phyloP scores from a whole-genome alignment of 305 asterid species.

The Ilex paraguariensis region DNA sequence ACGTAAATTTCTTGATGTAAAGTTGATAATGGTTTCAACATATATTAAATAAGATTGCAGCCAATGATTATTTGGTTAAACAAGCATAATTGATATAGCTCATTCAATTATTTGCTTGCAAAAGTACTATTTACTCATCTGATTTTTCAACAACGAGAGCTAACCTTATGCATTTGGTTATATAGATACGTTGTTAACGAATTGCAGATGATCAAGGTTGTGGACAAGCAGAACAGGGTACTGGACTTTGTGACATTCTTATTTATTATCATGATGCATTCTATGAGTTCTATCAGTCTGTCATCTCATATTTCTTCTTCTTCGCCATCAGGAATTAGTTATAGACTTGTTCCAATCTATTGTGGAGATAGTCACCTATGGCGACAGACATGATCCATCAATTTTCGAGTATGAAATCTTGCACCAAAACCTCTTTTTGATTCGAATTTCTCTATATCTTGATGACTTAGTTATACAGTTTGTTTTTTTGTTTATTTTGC shows the following conservation, averaged over 20 bases:
- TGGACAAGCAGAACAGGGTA: constrained; percentile 18
- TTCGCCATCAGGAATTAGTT: constrained; percentile 13
- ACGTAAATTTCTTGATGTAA: no score
- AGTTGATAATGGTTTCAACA: no score
- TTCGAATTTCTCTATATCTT: background rate
- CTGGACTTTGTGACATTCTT: background rate
- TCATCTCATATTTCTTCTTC: background rate
- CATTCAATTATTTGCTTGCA: no score
- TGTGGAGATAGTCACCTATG: constrained; percentile 18
- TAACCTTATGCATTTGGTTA: no score
- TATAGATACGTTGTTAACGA: constrained; percentile 7
- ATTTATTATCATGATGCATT: background rate
- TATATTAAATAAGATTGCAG: no score
- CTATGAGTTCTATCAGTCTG: background rate
- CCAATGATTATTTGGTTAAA: no score
- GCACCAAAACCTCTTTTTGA: background rate
- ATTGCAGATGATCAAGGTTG: constrained; percentile 10
- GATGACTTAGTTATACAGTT: background rate
- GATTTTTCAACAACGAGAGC: no score
- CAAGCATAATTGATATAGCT: no score
- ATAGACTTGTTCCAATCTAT: constrained; percentile 16
- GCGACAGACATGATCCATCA: constrained; percentile 12
- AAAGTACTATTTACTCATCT: no score
- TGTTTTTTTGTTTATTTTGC: background rate
- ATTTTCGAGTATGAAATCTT: constrained; percentile 15